Evolutionary conservation across 257 asterid genomes (phyloP).

Genomic region (Oldenlandia corymbosa): DNA sequence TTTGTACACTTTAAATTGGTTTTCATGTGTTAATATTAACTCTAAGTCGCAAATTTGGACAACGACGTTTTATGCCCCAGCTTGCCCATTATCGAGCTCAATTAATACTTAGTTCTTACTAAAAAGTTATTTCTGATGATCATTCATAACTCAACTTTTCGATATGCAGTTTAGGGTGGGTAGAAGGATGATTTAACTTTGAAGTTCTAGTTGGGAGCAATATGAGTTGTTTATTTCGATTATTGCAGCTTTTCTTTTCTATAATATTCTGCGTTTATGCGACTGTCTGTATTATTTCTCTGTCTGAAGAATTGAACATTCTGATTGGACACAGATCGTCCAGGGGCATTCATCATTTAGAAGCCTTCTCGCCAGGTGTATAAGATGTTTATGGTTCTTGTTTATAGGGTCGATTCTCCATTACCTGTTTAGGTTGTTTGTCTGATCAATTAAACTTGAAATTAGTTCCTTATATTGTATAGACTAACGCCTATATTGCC

Average conservation of each 20-base stretch:
- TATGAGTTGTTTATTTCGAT: neutral
- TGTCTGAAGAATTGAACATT: slow-evolving; percentile 11
- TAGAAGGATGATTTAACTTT: neutral
- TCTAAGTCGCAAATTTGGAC: neutral
- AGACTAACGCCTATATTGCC: neutral
- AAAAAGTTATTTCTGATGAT: no score
- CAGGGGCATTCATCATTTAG: slow-evolving; percentile 65
- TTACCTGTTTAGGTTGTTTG: neutral
- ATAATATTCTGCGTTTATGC: neutral
- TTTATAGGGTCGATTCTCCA: neutral
- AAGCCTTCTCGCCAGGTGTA: slow-evolving; percentile 47
- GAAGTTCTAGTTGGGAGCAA: neutral
- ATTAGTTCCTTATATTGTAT: neutral
- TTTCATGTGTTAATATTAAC: neutral
- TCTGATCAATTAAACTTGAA: neutral
- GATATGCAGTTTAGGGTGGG: no score
- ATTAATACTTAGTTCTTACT: no score
- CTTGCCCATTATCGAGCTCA: no score
- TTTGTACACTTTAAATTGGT: neutral
- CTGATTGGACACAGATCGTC: slow-evolving; percentile 41
- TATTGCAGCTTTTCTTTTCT: neutral
- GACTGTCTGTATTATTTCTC: neutral
- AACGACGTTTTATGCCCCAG: no score
- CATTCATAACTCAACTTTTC: no score
- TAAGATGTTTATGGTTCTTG: neutral